These are phyloP conservation scores for Elsinoe arachidis DNA, from an alignment of 2,329 filamentous ascomycete species.

Conservation along the genomic window DNA sequence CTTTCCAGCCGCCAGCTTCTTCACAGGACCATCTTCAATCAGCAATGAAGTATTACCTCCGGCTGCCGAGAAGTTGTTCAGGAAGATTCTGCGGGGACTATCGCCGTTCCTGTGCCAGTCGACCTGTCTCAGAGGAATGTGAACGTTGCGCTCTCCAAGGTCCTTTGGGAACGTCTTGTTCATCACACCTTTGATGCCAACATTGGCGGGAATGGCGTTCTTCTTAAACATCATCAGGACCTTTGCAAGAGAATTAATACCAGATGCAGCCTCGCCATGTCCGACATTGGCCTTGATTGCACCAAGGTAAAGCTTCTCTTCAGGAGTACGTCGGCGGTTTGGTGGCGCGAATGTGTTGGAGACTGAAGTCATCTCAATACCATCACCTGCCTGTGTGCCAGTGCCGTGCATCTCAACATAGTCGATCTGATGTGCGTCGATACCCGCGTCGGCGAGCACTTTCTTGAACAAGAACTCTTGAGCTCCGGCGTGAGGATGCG, in stretches of 20 bases:
- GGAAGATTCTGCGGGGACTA: slow-evolving; percentile 41
- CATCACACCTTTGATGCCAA: slow-evolving; percentile 47
- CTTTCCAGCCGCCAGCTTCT: slow-evolving; percentile 31
- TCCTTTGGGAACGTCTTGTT: slow-evolving; percentile 49
- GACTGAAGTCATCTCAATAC: slow-evolving; percentile 72
- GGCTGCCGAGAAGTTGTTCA: slow-evolving; percentile 47
- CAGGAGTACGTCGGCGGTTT: slow-evolving; percentile 40
- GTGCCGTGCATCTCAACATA: slow-evolving; percentile 90
- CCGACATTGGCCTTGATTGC: slow-evolving; percentile 49
- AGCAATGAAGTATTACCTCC: slow-evolving; percentile 47
- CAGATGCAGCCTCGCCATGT: slow-evolving; percentile 47
- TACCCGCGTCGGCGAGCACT: slow-evolving; percentile 62
- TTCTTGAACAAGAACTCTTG: slow-evolving; percentile 63
- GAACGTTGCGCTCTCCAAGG: slow-evolving; percentile 43
- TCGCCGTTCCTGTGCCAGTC: slow-evolving; percentile 40
- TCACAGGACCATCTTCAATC: slow-evolving; percentile 43
- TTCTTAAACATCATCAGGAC: slow-evolving; percentile 47
- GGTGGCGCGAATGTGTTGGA: slow-evolving; percentile 53
- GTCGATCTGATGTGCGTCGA: slow-evolving; percentile 67
- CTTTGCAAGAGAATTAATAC: slow-evolving; percentile 47
- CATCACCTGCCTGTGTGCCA: slow-evolving; percentile 77
- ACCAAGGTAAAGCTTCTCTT: slow-evolving; percentile 44
- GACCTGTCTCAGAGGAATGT: slow-evolving; percentile 41
- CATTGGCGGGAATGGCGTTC: slow-evolving; percentile 46
- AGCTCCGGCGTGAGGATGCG: slow-evolving; percentile 68